These are phyloP conservation scores for Botrytis squamosa DNA, from an alignment of 2,329 filamentous ascomycete species.

Conservation along the genomic window DNA sequence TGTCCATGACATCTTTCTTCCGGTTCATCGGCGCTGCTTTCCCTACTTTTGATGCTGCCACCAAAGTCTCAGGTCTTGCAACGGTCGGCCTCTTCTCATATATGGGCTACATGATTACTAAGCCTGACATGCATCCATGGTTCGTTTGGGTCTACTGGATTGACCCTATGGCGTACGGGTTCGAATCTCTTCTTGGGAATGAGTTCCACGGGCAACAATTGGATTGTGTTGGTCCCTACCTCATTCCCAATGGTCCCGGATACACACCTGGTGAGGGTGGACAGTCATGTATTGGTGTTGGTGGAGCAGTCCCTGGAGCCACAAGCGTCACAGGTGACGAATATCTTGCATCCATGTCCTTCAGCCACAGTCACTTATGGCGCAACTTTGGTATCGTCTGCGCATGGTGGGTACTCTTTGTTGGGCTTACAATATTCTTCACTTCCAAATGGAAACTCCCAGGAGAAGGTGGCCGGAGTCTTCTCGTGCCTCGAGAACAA, in stretches of 20 bases:
- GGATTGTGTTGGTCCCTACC: neutral
- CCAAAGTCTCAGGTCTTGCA: conserved; percentile 51
- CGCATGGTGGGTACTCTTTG: conserved; percentile 61
- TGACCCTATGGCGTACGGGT: conserved; percentile 67
- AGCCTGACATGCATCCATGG: conserved; percentile 61
- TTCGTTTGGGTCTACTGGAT: conserved; percentile 63
- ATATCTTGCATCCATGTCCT: conserved; percentile 56
- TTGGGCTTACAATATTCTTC: conserved; percentile 55
- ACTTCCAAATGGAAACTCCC: conserved; percentile 57
- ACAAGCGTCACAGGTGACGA: conserved; percentile 54
- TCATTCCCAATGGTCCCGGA: neutral
- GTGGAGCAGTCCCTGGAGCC: conserved; percentile 42
- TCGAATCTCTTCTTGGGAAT: conserved; percentile 67
- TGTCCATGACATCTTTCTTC: conserved; percentile 40
- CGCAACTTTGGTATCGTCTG: conserved; percentile 62
- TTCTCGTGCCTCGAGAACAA: conserved; percentile 63
- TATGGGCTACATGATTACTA: conserved; percentile 62
- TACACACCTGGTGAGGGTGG: neutral
- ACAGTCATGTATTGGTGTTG: neutral
- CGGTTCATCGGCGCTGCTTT: conserved; percentile 63
- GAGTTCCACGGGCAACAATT: conserved; percentile 60
- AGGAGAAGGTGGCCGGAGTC: conserved; percentile 51
- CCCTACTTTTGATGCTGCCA: conserved; percentile 56
- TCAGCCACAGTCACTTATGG: conserved; percentile 53
- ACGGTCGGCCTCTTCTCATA: conserved; percentile 58